Percentiles rank a stretch among this genome's conserved stretches.
Evolutionary conservation across 129 eudicot species (phyloP).

Genomic region (Oenanthe sinensis): DNA sequence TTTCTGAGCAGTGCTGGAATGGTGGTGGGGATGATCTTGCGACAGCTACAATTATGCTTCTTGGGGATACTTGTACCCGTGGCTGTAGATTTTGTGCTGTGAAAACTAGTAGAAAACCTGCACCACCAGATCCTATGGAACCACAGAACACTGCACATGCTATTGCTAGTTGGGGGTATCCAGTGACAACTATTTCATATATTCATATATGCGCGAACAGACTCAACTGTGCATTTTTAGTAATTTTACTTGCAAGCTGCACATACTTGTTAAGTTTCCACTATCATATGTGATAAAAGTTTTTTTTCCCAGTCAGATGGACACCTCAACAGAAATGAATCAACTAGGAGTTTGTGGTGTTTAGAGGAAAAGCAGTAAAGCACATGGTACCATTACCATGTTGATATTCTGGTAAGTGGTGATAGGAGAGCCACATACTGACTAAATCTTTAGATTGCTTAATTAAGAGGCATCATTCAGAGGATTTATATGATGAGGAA

Average conservation of each 20-base stretch:
- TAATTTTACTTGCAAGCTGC: neutral
- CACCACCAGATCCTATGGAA: conserved; percentile 97
- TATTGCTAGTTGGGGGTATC: conserved; percentile 96
- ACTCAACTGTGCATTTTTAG: neutral
- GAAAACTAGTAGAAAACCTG: conserved; percentile 87
- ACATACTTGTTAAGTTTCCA: neutral
- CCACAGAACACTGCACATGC: conserved; percentile 93
- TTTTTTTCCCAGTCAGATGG: neutral
- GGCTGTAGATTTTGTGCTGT: conserved; percentile 99
- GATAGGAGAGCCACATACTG: neutral
- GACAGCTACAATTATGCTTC: conserved; percentile 92
- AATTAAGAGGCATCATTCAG: neutral
- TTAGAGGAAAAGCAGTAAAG: neutral
- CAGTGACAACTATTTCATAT: neutral
- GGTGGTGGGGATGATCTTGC: conserved; percentile 97
- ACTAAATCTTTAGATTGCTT: neutral
- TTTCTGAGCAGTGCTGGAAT: conserved; percentile 67
- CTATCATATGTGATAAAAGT: neutral
- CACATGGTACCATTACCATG: neutral
- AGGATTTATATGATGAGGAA: neutral
- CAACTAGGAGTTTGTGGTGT: neutral
- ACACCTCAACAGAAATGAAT: neutral
- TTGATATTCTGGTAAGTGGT: neutral
- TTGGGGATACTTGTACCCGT: conserved; percentile 90
- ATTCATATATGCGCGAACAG: neutral